Evolutionary conservation across 257 asterid genomes (phyloP).

Genomic region (Nicotiana knightiana): DNA sequence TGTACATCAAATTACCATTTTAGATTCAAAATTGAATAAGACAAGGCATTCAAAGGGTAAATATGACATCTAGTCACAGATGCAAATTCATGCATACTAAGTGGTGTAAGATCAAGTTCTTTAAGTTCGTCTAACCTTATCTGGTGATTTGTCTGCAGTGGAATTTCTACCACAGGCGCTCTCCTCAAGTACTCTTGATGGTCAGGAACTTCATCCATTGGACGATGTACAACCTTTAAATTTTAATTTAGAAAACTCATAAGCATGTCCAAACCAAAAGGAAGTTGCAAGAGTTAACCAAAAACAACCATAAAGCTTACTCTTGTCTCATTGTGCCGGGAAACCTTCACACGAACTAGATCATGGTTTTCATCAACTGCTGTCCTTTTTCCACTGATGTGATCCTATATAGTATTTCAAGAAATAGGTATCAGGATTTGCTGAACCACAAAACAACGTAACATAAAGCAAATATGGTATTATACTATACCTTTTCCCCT

Average conservation of each 20-base stretch:
- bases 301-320: conserved; percentile 24
- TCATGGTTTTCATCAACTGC: conserved; percentile 29
- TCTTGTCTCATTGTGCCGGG: conserved; percentile 23
- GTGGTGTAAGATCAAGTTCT: neutral
- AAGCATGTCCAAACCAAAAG: neutral
- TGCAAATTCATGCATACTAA: neutral
- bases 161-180: conserved; percentile 31
- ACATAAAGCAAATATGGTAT: neutral
- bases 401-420: conserved; percentile 32
- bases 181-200: conserved; percentile 34
- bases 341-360: conserved; percentile 23
- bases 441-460: neutral
- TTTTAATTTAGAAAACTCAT: neutral
- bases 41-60: neutral
- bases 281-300: neutral
- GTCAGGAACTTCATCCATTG: conserved; percentile 31
- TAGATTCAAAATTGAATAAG: neutral
- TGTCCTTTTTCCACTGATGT: conserved; percentile 26
- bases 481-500: conserved; percentile 30
- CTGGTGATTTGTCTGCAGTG: conserved; percentile 32
- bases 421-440: conserved; percentile 17
- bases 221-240: neutral
- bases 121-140: conserved; percentile 40
- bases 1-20: neutral
- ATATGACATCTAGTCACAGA: neutral